Conservation (phyloP, 2,329 filamentous ascomycete species). For the Penicillium italicum region DNA sequence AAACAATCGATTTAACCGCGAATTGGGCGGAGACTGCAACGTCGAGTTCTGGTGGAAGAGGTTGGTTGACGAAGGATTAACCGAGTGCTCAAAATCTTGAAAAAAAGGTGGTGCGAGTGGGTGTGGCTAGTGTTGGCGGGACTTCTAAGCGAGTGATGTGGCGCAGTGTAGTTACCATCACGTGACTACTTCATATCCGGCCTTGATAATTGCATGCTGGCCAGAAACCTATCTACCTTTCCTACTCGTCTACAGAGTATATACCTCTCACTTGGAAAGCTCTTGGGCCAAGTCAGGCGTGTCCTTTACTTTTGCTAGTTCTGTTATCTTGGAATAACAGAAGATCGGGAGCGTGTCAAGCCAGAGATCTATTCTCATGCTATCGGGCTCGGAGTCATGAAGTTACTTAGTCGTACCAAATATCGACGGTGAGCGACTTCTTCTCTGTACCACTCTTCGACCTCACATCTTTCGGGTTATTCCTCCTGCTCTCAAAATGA, state of each 20-base stretch:
- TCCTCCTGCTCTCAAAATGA: conserved; percentile 30
- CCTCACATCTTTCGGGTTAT: background rate
- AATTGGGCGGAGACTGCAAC: conserved; percentile 98
- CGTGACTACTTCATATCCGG: conserved; percentile 26
- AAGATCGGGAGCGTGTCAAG: background rate
- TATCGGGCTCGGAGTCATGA: conserved; percentile 39
- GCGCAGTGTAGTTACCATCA: conserved; percentile 21
- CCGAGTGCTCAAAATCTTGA: conserved; percentile 27
- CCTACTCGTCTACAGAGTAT: background rate
- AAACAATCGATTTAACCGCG: conserved; percentile 99
- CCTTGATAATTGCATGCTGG: conserved; percentile 15
- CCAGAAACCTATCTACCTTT: conserved; percentile 9
- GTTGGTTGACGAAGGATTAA: conserved; percentile 34
- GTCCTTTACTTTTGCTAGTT: background rate
- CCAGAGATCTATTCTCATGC: conserved; percentile 17
- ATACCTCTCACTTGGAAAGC: background rate
- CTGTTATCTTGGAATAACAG: background rate
- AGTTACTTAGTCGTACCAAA: conserved; percentile 36
- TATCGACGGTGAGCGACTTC: conserved; percentile 36
- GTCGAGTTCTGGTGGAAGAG: conserved; percentile 68
- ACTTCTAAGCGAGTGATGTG: conserved; percentile 39
- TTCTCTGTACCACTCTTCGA: conserved; percentile 14
- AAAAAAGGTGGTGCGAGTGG: conserved; percentile 40
- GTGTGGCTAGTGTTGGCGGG: conserved; percentile 35
- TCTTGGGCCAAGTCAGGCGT: background rate